Conservation (phyloP, 345 rosid species). For the Adansonia digitata region DNA sequence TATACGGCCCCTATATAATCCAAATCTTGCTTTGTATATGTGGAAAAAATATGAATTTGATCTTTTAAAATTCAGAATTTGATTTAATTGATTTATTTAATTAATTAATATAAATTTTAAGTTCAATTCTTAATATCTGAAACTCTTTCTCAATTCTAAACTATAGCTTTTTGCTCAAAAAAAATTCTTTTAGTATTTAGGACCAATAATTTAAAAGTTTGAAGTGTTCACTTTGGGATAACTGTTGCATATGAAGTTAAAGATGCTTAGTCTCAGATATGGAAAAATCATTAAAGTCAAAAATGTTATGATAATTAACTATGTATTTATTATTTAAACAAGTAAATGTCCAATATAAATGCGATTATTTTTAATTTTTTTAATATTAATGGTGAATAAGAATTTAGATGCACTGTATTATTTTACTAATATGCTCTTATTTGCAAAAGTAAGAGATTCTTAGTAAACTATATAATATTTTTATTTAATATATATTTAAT, state of each 20-base stretch:
- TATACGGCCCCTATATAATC: not conserved
- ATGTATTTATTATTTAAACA: not conserved
- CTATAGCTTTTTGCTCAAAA: too few species aligned
- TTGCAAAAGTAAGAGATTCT: too few species aligned
- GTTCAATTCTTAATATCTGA: too few species aligned
- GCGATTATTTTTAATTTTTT: not conserved
- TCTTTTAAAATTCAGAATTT: too few species aligned
- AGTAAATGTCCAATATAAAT: not conserved
- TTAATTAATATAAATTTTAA: too few species aligned
- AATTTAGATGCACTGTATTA: not conserved
- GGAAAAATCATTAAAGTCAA: not conserved
- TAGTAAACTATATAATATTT: too few species aligned
- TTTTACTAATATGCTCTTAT: not conserved
- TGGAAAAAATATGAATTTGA: not conserved
- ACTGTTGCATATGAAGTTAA: not conserved
- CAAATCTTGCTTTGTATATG: slow-evolving; percentile 4
- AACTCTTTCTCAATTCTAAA: too few species aligned
- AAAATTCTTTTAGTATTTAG: too few species aligned
- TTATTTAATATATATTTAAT: too few species aligned
- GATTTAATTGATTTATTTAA: too few species aligned
- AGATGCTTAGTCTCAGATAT: not conserved
- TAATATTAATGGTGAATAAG: not conserved
- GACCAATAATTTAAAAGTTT: not conserved
- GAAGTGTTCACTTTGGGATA: not conserved
- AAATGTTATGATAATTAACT: not conserved